Evolutionary conservation across 2,329 filamentous ascomycete species (phyloP).

Genomic region (Pseudogymnoascus sp.): DNA sequence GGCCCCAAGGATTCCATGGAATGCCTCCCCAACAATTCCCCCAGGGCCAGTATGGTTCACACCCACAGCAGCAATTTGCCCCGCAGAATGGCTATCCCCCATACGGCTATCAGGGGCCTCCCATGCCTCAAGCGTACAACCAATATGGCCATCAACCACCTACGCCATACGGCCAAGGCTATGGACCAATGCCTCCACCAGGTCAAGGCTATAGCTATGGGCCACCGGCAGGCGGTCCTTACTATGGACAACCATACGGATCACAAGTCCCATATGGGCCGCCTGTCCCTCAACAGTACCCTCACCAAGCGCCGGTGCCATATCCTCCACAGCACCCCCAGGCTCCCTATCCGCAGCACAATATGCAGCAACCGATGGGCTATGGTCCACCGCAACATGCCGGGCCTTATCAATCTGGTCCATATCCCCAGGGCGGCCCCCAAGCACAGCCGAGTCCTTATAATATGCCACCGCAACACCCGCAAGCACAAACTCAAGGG

Average conservation of each 20-base stretch:
- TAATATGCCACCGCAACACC: conserved; percentile 9
- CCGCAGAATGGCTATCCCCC: conserved; percentile 12
- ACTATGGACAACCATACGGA: conserved; percentile 15
- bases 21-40: background rate
- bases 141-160: conserved; percentile 1
- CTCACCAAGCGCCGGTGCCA: conserved; percentile 13
- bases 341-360: conserved; percentile 14
- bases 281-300: conserved; percentile 16
- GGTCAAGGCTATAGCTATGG: background rate
- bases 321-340: conserved; percentile 17
- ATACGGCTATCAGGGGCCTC: background rate
- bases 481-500: conserved; percentile 8
- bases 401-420: background rate
- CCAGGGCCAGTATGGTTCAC: conserved; percentile 13
- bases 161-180: background rate
- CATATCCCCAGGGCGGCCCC: conserved; percentile 4
- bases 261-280: conserved; percentile 12
- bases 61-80: conserved; percentile 20
- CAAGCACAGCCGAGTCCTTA: conserved; percentile 6
- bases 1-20: background rate
- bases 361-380: conserved; percentile 5
- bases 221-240: background rate
- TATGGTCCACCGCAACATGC: conserved; percentile 13
- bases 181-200: background rate
- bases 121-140: background rate